Evolutionary conservation across 2,329 filamentous ascomycete species (phyloP), one percentile per base, ranked within the genome.

Genomic region (Cadophora sp.): DNA sequence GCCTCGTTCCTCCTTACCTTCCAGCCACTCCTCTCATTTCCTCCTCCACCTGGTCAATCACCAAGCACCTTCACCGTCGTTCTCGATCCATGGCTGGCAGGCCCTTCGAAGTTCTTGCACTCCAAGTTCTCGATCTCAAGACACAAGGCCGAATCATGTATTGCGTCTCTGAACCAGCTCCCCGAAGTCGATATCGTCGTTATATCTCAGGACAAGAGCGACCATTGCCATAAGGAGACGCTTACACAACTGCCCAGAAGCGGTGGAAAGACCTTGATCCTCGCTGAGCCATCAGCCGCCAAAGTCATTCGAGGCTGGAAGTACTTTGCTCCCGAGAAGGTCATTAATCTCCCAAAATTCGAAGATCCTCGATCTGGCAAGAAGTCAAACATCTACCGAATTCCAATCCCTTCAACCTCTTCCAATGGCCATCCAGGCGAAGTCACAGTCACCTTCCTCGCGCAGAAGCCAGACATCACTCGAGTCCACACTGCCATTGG

Each of bases 181-280:
- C 79, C 81, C 3, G 80, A 83, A 59, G 84, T 86, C 3, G 85
- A 89, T 70, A 71, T 89, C 18, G 82, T 89, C 39, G 77, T 89
- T 59, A 82, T 89, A 66, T 87, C 84, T 6, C 87, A 89, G 72
- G 83, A 84, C 71, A 89, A 88, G 74, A 86, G 85, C 18, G 90
- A 92, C 73, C 90, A 92, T 74, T 92, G 90, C 77, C 87, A 93
- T 74, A 84, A 89, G 78, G 83, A 85, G 43, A 92, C 91, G 0
- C 81, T 94, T 16, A 86, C 86, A 45, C 86, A 91, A 70, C 81
- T 94, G 5, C 83, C 87, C 0, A 76, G 80, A 16, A 79, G 81
- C 1, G 81, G 81, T 30, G 83, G 81, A 50, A 84, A 83, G 71
- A 87, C 88, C 1, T 80, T 85, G n/a, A 89, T 93, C 58, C 81